Evolutionary conservation across 176 grass and related monocot genomes (phyloP), one percentile per base, ranked within the genome.

Genomic region (Avena sativa): DNA sequence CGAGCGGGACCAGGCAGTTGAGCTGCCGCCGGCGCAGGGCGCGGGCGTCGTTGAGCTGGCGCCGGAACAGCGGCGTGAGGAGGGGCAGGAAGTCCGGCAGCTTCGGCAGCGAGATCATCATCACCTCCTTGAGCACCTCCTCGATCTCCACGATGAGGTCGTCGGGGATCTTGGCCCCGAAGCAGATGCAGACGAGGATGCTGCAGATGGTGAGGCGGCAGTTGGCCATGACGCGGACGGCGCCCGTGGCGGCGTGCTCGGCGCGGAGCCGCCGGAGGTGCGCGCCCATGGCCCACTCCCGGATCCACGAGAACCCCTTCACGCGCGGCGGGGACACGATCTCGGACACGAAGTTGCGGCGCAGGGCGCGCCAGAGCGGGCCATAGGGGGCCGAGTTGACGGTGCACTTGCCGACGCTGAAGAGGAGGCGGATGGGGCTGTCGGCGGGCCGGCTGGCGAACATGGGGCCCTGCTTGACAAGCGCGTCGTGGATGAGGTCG

Each of bases 111-210:
- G 90, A 87, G 67, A 99, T 93, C 91, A 99, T 90, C 97, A 99
- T 97, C 19, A 99, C 94, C 72, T 97, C 91, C 91, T 99, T 99
- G 81, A 99, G 81, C 78, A 99, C 97, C 81, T 96, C 93, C 86
- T 99, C 97, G 86, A 99, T 91, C 56, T 93, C 87, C 20, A 63
- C 26, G 72, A 97, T 93, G 71, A 91, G 91, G 0, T 87, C 85
- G 86, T 99, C 94, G 26, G 92, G 89, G 87, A 99, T 87, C 82
- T 93, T 93, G 48, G 91, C 90, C 62, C 97, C 97, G 76, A 97
- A 99, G 91, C 97, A 99, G 86, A 99, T 99, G 89, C 97, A 99
- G 80, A 87, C 84, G 88, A 99, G 91, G 86, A 99, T 99, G 87
- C 94, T 96, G 85, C 97, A 99, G 81, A 99, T 87, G 80, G 97